Conservation (phyloP, 257 asterid genomes). For the Primulina tabacum region DNA sequence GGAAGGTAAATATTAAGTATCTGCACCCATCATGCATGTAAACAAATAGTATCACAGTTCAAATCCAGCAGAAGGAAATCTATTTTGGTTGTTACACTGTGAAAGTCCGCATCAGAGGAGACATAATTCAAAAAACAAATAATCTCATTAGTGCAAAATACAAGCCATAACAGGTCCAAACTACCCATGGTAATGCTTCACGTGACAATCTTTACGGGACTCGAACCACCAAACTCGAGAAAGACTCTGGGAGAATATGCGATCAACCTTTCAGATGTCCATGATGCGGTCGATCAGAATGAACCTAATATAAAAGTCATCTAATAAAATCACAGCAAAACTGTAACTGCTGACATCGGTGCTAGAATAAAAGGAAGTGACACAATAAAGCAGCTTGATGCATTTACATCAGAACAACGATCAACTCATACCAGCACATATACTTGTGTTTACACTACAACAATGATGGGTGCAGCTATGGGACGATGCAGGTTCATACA, state of each 20-base stretch:
- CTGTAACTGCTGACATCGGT: too few species aligned
- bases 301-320: background rate
- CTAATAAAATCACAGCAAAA: background rate
- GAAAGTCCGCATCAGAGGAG: too few species aligned
- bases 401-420: background rate
- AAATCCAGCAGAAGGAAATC: too few species aligned
- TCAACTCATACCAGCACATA: slow-evolving; percentile 35
- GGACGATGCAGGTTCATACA: background rate
- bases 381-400: background rate
- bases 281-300: slow-evolving; percentile 1
- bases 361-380: background rate
- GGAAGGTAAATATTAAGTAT: too few species aligned
- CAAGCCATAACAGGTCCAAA: slow-evolving; percentile 24
- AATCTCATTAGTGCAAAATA: slow-evolving; percentile 17
- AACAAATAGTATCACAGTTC: too few species aligned
- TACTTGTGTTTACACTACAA: slow-evolving; percentile 49
- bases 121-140: background rate
- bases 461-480: background rate
- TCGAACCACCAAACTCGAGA: slow-evolving; percentile 15
- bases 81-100: too few species aligned
- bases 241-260: slow-evolving; percentile 24
- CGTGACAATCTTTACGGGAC: slow-evolving; percentile 10
- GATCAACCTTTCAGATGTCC: slow-evolving; percentile 13
- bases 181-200: slow-evolving; percentile 9
- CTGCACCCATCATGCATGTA: too few species aligned